Evolutionary conservation across 192 early-diverging fungal genomes (phyloP).

Genomic region (Phlyctochytrium arcticum): DNA sequence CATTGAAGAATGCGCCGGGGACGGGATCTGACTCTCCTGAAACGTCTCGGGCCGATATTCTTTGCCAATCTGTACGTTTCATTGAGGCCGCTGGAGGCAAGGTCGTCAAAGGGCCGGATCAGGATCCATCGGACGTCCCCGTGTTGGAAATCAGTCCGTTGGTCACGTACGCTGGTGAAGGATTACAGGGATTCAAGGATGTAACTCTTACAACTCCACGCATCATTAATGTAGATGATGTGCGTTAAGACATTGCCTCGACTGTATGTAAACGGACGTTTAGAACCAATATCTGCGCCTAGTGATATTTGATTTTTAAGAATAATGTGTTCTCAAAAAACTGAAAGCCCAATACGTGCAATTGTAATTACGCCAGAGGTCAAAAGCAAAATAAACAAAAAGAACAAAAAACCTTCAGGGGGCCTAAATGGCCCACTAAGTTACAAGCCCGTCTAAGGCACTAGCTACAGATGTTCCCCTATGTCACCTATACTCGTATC

Average conservation of each 20-base stretch:
- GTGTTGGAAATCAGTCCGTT: conserved; percentile 84
- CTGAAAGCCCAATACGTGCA: too few species aligned
- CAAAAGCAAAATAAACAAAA: too few species aligned
- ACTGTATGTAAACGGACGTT: too few species aligned
- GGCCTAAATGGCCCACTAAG: too few species aligned
- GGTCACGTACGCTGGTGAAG: conserved; percentile 91
- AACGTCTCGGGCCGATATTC: conserved; percentile 85
- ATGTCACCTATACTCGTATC: conserved; percentile 21
- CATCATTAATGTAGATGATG: too few species aligned
- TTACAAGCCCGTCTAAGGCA: too few species aligned
- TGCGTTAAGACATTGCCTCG: too few species aligned
- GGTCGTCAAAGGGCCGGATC: conserved; percentile 48
- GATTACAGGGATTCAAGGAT: conserved; percentile 73
- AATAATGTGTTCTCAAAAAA: too few species aligned
- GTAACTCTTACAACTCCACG: conserved; percentile 63
- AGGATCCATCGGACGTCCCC: conserved; percentile 34
- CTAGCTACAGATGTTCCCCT: background rate
- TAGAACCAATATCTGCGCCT: too few species aligned
- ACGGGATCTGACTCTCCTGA: conserved; percentile 80
- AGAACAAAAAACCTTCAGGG: too few species aligned
- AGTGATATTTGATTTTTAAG: too few species aligned
- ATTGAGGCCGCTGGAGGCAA: conserved; percentile 79
- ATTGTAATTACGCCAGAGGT: too few species aligned
- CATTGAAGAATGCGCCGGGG: conserved; percentile 96
- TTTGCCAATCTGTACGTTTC: conserved; percentile 84